Evolutionary conservation across 2,329 filamentous ascomycete species (phyloP), one percentile per base, ranked within the genome.

Genomic region (Pyricularia sp.): DNA sequence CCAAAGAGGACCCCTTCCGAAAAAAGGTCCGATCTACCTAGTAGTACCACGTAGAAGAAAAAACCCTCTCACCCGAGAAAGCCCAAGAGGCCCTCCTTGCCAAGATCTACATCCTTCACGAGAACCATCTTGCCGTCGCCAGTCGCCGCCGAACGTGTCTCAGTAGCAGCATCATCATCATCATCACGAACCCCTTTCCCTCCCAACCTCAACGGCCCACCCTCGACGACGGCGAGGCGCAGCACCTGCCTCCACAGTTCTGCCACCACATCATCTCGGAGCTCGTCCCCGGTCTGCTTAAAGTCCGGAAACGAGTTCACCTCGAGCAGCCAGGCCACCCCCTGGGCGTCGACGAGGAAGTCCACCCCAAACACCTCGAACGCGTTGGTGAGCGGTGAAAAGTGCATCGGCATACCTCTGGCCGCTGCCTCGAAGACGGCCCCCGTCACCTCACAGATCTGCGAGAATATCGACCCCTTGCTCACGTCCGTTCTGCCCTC

Each of bases 251-350:
- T 84, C 84, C 96, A 95, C 72, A 99, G 83, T 9, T 89, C 90
- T 25, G 83, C 86, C 28, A 99, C 90, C 59, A 98, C 79, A 17
- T 28, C 25, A 0, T 81, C 86, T 76, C 85, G 87, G 72, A 97
- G 79, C 69, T 91, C 90, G 9, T 85, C 84, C 0, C 95, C 95
- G 20, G 93, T 97, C 86, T 98, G 94, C 75, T 86, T 89, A 76
- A 98, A 98, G 80, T 99, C 95, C 11, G 95, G 95, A 79, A 97
- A 99, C 0, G 94, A 92, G 81, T 99, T 99, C 36, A 97, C 87
- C 81, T 99, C 95, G 69, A 99, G 81, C 75, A 99, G 77, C 88
- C 89, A 97, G 3, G 88, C 86, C 3, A 75, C 83, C 0, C 88
- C 89, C 10, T 77, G 74, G 0, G 77, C 83, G 74, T 93, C 92